Evolutionary conservation across 306 rosid species (phyloP), one percentile per base, ranked within the genome.

Genomic region (Prosopis cineraria): DNA sequence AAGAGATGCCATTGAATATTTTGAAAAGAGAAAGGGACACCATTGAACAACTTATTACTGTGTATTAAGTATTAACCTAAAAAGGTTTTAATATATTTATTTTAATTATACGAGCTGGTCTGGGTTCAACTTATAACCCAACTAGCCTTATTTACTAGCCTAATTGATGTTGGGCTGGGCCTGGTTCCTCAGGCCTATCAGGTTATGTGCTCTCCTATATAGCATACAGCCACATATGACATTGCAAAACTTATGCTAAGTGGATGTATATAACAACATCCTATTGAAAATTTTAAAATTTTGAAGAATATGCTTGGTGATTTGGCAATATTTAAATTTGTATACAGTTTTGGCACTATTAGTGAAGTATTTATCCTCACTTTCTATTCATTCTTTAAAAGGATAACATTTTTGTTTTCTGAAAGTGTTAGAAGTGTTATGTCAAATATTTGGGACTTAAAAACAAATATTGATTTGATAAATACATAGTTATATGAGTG

Each of bases 291-390:
- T 3, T 53, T 68, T 13, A 41, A 19, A 27, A 77, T 5, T 39
- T 40, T 53, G 59, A 52, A 10, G 30, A 50, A 52, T 19, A 36
- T 17, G 27, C 60, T 6, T 47, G 40, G 36, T 48, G 50, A 47
- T 24, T 74, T 44, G 78, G 39, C 48, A 12, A 4, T 75, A 13
- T n/a, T 33, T 73, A 27, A 53, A 73, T 48, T 72, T 44, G 16
- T 33, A 3, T 40, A 74, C 56, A 41, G 33, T 55, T 76, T 48
- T 65, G 41, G 31, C 3, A 55, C 59, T 80, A 16, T 67, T 72
- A 27, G 69, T 37, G 41, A 52, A 47, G 30, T 71, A 3, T 44
- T 56, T 66, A n/a, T 63, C 45, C 81, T 66, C 73, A 56, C 77
- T 34, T 58, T 66, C 64, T 27, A 25, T 43, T 69, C 43, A 41